A percentile compares a stretch with the other conserved stretches of the same genome.
These are phyloP conservation scores for Russula sp. DNA, from an alignment of 768 basidiomycete genomes.

Conservation along the genomic window DNA sequence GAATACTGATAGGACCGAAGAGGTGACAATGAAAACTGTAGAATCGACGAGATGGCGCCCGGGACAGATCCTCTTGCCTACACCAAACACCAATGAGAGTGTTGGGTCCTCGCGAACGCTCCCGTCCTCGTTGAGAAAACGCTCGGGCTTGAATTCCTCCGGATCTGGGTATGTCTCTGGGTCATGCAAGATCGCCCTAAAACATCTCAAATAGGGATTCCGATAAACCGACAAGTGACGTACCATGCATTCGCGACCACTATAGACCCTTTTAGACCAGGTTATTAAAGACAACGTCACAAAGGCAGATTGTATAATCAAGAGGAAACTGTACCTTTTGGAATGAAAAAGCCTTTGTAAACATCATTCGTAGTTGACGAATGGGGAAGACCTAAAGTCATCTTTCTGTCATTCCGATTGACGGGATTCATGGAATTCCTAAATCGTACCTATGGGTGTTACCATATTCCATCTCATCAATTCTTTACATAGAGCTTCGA, in stretches of 20 bases:
- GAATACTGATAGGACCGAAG: constrained; percentile 22
- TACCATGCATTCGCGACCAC: constrained; percentile 18
- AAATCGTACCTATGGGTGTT: constrained; percentile 7
- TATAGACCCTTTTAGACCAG: constrained; percentile 1
- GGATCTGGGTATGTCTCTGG: constrained; percentile 26
- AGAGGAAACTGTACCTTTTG: constrained; percentile 5
- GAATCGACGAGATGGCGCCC: constrained; percentile 31
- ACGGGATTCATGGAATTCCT: not conserved
- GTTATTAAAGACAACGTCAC: not conserved
- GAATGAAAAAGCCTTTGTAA: constrained; percentile 20
- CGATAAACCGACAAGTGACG: not conserved
- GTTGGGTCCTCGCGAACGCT: constrained; percentile 14
- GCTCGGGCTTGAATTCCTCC: constrained; percentile 26
- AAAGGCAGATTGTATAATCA: no score
- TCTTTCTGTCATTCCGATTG: not conserved
- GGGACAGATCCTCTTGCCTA: constrained; percentile 29
- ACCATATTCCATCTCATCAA: not conserved
- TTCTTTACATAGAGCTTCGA: not conserved
- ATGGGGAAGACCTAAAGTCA: not conserved
- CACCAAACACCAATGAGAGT: constrained; percentile 9
- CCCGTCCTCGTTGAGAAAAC: constrained; percentile 24
- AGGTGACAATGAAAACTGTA: constrained; percentile 25
- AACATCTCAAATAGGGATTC: not conserved
- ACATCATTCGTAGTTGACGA: constrained; percentile 10
- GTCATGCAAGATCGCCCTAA: constrained; percentile 23